phyloP scores from a whole-genome alignment of 108 stramenopile genomes.

The Fistulifera pelliculosa region DNA sequence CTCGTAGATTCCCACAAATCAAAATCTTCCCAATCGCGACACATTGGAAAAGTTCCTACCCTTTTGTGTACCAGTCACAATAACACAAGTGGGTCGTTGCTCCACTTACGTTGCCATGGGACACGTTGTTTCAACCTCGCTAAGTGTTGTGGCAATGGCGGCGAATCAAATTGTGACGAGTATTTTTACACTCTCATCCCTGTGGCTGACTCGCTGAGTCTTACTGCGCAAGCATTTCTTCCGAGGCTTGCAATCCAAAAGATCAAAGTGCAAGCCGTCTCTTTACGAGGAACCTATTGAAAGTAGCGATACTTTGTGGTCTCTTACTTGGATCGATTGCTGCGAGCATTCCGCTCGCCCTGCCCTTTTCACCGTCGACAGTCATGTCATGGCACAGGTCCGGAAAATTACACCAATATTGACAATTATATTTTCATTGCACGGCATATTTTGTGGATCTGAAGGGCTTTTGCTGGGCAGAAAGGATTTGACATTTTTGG shows the following conservation, averaged over 20 bases:
- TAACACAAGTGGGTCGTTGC: constrained; percentile 64
- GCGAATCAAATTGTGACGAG: constrained; percentile 69
- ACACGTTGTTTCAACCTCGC: constrained; percentile 58
- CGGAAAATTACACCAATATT: constrained; percentile 54
- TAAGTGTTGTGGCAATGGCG: constrained; percentile 68
- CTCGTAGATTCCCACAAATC: too few relatives aligned
- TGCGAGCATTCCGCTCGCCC: constrained; percentile 34
- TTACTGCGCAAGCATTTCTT: constrained; percentile 72
- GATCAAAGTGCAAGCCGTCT: too few relatives aligned
- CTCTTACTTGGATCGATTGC: constrained; percentile 1
- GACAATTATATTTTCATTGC: constrained; percentile 43
- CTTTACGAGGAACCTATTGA: constrained; percentile 5
- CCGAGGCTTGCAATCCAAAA: constrained; percentile 15
- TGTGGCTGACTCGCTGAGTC: constrained; percentile 59
- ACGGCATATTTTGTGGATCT: constrained; percentile 29
- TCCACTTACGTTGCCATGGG: constrained; percentile 74
- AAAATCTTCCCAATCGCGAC: too few relatives aligned
- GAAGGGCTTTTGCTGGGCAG: constrained; percentile 34
- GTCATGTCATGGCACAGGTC: constrained; percentile 42
- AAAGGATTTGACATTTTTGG: constrained; percentile 60
- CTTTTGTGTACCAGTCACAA: constrained; percentile 71
- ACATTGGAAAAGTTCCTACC: constrained; percentile 38
- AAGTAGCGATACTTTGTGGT: constrained; percentile 7
- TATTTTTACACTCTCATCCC: constrained; percentile 69
- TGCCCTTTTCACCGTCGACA: constrained; percentile 62